Base-by-base conservation (phyloP, 2,329 filamentous ascomycete genomes). In the Chrysosporium queenslandicum region DNA sequence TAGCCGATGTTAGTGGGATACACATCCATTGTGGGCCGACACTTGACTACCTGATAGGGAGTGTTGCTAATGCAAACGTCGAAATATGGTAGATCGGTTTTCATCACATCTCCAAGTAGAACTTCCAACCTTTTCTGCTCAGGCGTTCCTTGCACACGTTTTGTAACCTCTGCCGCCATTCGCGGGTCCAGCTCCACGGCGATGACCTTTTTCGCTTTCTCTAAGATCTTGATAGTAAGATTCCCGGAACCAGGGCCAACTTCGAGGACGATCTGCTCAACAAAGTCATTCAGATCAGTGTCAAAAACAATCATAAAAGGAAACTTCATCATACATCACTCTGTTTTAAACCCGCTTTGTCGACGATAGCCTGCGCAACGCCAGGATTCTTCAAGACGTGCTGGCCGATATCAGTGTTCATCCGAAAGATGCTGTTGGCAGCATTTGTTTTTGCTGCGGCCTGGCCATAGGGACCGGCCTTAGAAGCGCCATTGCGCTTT, bases 101-200 rank as follows among this genome's bases (percentile, higher is more conserved):
- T 96, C 69, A 96, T 94, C 43, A 91, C 87, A 69, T 97, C 92
- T 39, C 92, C 92, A 6, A 98, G 74, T 47, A 96, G 74, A 34
- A 97, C 82, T 61, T 96, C 89, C 34, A 98, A 74, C 58, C 87
- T 82, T 67, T 87, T 89, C 66, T 87, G 84, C 60, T 85, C 79
- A 0, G 90, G 87, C 40, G 84, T 94, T 18, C 88, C 90, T 69
- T 96, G 90, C 7, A 97, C 90, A 63, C 91, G 85, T 71, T 94
- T 90, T 42, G 87, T 92, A 57, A 96, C 79, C 72, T 97, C 92
- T 54, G 91, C 91, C 11, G 88, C 89, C 92, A 97, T 97, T 64
- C 92, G 79, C 18, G 92, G 90, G 71, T 98, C 92, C 67, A 96
- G 78, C 73, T 98, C 92, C 47, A 96, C 87, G 3, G 87, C 86